Conservation (phyloP, 768 basidiomycete genomes). For the Boletus patriciae region DNA sequence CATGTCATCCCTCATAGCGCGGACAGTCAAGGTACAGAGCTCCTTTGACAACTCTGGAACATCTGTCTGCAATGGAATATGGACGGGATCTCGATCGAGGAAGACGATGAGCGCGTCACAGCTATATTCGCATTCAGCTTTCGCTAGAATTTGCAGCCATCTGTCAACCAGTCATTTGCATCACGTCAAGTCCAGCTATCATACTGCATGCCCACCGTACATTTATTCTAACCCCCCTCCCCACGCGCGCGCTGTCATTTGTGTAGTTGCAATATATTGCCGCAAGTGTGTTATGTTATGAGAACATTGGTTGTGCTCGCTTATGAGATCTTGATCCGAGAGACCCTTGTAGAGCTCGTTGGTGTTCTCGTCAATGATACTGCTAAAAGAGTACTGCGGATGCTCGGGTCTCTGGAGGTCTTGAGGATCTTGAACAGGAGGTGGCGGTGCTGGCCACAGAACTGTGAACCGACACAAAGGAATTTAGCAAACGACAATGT, state of each 20-base stretch:
- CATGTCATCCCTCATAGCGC: too few species aligned
- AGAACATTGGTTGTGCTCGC: background rate
- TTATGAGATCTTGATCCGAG: slow-evolving; percentile 69
- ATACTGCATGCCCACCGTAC: slow-evolving; percentile 24
- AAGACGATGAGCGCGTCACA: too few species aligned
- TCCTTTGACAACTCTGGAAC: too few species aligned
- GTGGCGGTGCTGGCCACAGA: slow-evolving; percentile 87
- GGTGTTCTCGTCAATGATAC: slow-evolving; percentile 95
- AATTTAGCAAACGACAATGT: slow-evolving; percentile 92
- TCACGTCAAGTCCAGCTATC: slow-evolving; percentile 23
- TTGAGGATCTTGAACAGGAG: slow-evolving; percentile 94
- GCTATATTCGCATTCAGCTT: slow-evolving; percentile 3
- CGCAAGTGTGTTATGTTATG: slow-evolving; percentile 20
- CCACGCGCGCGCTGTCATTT: slow-evolving; percentile 34
- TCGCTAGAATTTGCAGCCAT: slow-evolving; percentile 30
- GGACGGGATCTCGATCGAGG: too few species aligned
- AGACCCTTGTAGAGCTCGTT: slow-evolving; percentile 94
- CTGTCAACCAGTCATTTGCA: slow-evolving; percentile 26
- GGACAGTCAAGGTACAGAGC: too few species aligned
- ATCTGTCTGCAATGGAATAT: too few species aligned
- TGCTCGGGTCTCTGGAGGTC: slow-evolving; percentile 83
- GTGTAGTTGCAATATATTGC: slow-evolving; percentile 31
- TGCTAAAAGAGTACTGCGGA: slow-evolving; percentile 96
- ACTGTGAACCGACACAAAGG: slow-evolving; percentile 91
- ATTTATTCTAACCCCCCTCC: slow-evolving; percentile 28